Conservation (phyloP, 2,329 filamentous ascomycete genomes). For the Nannizzia gypsea region DNA sequence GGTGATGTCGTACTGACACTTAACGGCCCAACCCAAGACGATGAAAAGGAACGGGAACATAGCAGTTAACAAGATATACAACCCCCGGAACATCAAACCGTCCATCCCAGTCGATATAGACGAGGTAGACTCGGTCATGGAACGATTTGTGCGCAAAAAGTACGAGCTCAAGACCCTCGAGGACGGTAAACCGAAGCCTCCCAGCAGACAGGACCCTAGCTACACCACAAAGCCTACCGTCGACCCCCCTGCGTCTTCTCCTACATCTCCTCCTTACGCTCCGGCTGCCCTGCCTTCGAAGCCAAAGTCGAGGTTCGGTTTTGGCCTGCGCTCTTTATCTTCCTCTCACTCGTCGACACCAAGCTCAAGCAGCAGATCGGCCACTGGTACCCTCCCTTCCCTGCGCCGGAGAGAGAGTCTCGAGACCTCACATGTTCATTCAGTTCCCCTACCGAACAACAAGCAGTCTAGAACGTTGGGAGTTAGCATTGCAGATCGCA, state of each 20-base stretch:
- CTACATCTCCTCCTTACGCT: neutral
- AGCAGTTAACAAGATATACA: slow-evolving; percentile 77
- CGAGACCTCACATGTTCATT: neutral
- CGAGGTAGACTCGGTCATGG: slow-evolving; percentile 87
- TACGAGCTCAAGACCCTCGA: slow-evolving; percentile 59
- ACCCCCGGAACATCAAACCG: slow-evolving; percentile 70
- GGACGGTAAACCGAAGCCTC: slow-evolving; percentile 34
- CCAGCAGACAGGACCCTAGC: slow-evolving; percentile 44
- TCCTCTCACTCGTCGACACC: slow-evolving; percentile 52
- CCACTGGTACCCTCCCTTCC: slow-evolving; percentile 2
- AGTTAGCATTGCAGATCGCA: slow-evolving; percentile 46
- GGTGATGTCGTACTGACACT: neutral
- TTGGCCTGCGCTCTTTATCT: slow-evolving; percentile 56
- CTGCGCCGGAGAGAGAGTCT: neutral
- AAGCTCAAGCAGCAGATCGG: slow-evolving; percentile 39
- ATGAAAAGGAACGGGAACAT: slow-evolving; percentile 90
- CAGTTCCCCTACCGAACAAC: slow-evolving; percentile 36
- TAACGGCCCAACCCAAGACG: slow-evolving; percentile 45
- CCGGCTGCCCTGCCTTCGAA: slow-evolving; percentile 45
- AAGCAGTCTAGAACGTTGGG: slow-evolving; percentile 49
- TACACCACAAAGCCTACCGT: slow-evolving; percentile 41
- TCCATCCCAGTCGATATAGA: slow-evolving; percentile 82
- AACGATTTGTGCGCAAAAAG: slow-evolving; percentile 88
- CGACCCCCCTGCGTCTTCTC: slow-evolving; percentile 41
- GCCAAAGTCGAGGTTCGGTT: slow-evolving; percentile 48